Evolutionary conservation across 2,329 filamentous ascomycete genomes (phyloP), one percentile per base, ranked within the genome.

Genomic region (Colletotrichum camelliae): DNA sequence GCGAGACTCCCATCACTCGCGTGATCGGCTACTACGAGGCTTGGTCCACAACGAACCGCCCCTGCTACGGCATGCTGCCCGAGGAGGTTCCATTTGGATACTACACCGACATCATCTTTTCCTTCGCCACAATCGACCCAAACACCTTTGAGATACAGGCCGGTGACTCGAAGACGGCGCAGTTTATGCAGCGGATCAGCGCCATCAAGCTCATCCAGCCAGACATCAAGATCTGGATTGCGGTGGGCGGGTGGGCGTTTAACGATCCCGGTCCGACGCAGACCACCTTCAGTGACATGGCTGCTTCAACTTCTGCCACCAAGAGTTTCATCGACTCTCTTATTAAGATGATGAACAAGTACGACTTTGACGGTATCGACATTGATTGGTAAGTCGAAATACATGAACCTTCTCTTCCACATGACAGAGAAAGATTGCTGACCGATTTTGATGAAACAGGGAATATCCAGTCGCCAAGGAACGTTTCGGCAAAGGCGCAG

Each of bases 21-120:
- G 37, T 48, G 4, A 74, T 84, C 2, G 82, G 82, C 0, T 83
- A 80, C 37, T n/a, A 7, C 5, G 81, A 48, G 58, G 27, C 58
- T 48, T 65, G 57, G 58, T 35, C 31, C 12, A 31, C 67, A 35
- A 31, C 35, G 3, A 70, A 27, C 18, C 35, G 48, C 27, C 18
- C 48, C n/a, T 52, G 16, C 18, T 52, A 12, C n/a, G 18, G 48
- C 7, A 16, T 52, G 48, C 48, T 52, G 48, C 48, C 48, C n/a
- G 48, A 52, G 48, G 3, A 52, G 16, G 48, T 7, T n/a, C 60
- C 18, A 18, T 24, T n/a, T 24, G 24, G 24, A 24, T 24, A 24
- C 24, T 24, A 24, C 24, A 24, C 31, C 60, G 24, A 39, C 37
- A 55, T 27, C 64, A 33, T 52, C 64, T 67, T 29, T 48, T 39